Evolutionary conservation across 768 basidiomycete species (phyloP).

Genomic region (Favolaschia claudopus): DNA sequence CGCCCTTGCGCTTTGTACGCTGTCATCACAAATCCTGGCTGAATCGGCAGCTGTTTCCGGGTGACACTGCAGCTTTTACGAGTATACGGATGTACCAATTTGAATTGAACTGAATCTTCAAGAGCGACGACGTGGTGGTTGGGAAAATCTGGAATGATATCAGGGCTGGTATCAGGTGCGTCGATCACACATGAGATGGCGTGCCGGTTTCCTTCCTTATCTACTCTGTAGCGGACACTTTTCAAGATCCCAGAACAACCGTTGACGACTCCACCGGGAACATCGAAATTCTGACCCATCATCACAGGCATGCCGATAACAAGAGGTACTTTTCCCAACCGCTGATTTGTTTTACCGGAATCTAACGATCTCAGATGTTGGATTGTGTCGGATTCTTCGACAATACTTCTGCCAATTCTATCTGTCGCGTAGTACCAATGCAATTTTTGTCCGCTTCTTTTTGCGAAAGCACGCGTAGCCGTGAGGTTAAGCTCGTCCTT

Average conservation of each 20-base stretch:
- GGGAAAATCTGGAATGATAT: constrained; percentile 22
- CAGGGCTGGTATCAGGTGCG: constrained; percentile 18
- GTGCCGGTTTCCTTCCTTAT: too few relatives aligned
- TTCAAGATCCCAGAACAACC: constrained; percentile 30
- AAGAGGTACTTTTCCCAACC: constrained; percentile 30
- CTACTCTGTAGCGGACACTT: too few relatives aligned
- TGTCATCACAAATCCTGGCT: constrained; percentile 36
- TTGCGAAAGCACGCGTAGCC: background rate
- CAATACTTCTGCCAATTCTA: background rate
- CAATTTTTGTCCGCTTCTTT: background rate
- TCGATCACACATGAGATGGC: too few relatives aligned
- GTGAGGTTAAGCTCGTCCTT: background rate
- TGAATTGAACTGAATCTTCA: background rate
- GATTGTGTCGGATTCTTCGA: background rate
- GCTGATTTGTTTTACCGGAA: constrained; percentile 20
- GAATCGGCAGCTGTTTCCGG: constrained; percentile 34
- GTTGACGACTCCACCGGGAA: constrained; percentile 34
- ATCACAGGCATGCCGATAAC: constrained; percentile 42
- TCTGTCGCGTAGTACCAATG: constrained; percentile 28
- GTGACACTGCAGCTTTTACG: too few relatives aligned
- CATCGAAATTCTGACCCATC: constrained; percentile 35
- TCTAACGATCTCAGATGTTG: background rate
- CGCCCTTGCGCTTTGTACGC: constrained; percentile 38
- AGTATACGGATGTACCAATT: too few relatives aligned
- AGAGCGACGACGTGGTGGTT: constrained; percentile 19